These are phyloP conservation scores for Claviceps sorghi DNA, from an alignment of 2,329 filamentous ascomycete species.

Conservation along the genomic window DNA sequence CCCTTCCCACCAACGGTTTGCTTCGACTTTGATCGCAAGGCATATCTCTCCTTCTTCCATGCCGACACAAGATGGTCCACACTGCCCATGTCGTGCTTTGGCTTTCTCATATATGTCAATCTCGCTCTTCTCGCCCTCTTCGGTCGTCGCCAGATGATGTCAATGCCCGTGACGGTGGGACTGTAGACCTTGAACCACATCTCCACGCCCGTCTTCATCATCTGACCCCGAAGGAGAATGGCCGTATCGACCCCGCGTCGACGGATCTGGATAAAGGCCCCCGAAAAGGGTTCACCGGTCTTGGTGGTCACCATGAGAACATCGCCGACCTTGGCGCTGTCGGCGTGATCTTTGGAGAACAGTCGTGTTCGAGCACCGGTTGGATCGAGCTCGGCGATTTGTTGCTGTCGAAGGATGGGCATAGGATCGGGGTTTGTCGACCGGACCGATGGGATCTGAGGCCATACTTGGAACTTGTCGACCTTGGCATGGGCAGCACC, in stretches of 20 bases:
- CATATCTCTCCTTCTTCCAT: conserved; percentile 31
- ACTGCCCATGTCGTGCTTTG: conserved; percentile 74
- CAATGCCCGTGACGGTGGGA: conserved; percentile 77
- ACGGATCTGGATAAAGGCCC: conserved; percentile 76
- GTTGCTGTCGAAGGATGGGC: conserved; percentile 47
- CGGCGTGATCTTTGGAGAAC: conserved; percentile 63
- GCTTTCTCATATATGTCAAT: conserved; percentile 80
- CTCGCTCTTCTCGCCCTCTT: conserved; percentile 78
- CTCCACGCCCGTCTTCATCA: conserved; percentile 80
- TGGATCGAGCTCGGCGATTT: conserved; percentile 67
- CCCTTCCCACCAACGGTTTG: conserved; percentile 13
- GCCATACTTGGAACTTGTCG: conserved; percentile 35
- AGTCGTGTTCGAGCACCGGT: conserved; percentile 68
- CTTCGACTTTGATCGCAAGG: conserved; percentile 22
- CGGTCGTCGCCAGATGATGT: conserved; percentile 74
- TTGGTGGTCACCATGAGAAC: conserved; percentile 80
- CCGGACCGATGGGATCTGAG: conserved; percentile 39
- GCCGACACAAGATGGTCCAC: conserved; percentile 62
- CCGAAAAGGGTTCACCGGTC: conserved; percentile 71
- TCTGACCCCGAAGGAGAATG: conserved; percentile 69
- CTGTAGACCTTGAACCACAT: conserved; percentile 97
- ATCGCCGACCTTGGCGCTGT: conserved; percentile 73
- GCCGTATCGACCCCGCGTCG: conserved; percentile 79
- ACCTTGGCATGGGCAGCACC: conserved; percentile 22
- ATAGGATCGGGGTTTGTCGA: conserved; percentile 52